A percentile compares a stretch with the other conserved stretches of the same genome.
Evolutionary conservation across 306 rosid species (phyloP).

Genomic region (Fragaria vesca): DNA sequence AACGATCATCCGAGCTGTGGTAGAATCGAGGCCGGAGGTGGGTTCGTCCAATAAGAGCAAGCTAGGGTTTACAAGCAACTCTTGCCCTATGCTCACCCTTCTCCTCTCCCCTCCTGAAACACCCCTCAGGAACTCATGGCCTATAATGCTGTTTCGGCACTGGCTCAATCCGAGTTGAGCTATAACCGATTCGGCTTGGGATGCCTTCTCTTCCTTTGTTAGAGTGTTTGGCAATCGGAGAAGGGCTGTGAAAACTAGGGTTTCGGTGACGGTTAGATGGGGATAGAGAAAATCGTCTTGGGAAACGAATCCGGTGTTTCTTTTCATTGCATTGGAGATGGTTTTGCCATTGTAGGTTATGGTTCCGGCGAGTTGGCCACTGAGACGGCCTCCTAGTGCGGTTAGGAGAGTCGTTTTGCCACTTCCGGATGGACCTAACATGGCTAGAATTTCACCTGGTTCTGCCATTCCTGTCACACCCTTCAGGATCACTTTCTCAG

Average conservation of each 20-base stretch:
- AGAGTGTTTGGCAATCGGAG: constrained; percentile 55
- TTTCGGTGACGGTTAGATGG: constrained; percentile 60
- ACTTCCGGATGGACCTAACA: constrained; percentile 88
- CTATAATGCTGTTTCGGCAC: constrained; percentile 59
- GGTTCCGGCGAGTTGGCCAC: constrained; percentile 39
- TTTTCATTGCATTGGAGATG: constrained; percentile 48
- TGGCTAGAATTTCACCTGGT: constrained; percentile 71
- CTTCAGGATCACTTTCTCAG: constrained; percentile 51
- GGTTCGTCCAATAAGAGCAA: constrained; percentile 75
- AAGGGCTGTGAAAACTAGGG: constrained; percentile 69
- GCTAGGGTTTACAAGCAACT: constrained; percentile 66
- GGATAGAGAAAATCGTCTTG: constrained; percentile 71
- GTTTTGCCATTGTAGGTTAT: constrained; percentile 39
- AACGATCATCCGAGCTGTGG: constrained; percentile 63
- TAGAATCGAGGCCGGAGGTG: constrained; percentile 73
- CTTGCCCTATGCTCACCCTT: constrained; percentile 84
- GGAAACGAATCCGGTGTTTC: constrained; percentile 65
- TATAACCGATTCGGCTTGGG: constrained; percentile 41
- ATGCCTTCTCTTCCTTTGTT: constrained; percentile 37
- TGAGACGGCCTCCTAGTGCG: constrained; percentile 60
- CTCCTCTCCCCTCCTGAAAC: constrained; percentile 78
- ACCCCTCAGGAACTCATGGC: constrained; percentile 44
- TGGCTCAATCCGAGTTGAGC: constrained; percentile 50
- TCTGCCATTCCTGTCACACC: constrained; percentile 50
- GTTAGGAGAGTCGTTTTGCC: constrained; percentile 79